Evolutionary conservation across 257 asterid genomes (phyloP), one percentile per base, ranked within the genome.

Genomic region (Nicotiana knightiana): DNA sequence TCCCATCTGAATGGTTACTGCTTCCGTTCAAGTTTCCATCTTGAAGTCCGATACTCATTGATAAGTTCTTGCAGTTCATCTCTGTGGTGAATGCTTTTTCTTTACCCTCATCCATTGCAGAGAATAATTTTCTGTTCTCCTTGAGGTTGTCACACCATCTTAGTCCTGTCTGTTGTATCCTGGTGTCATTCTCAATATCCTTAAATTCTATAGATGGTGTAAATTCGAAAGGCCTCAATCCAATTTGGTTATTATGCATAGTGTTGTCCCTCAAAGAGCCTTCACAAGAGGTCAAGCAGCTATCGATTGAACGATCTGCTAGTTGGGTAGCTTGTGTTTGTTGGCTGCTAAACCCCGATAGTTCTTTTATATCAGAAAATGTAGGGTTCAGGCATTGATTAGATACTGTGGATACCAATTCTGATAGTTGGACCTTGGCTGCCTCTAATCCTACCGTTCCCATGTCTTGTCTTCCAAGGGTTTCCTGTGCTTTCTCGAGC

Each of bases 401-500:
- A 59, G 99, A 93, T 80, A 88, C 95, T 87, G 90, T 92, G 48
- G 97, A 90, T 59, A 89, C 97, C 75, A 92, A 84, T 84, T 93
- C 94, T 43, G 98, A 93, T 79, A 95, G 73, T 86, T 91, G 97
- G 85, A 90, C 90, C 85, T 92, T 92, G 79, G 98, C 95, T 71
- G 94, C 93, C 84, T 95, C 98, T 79, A 92, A 84, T 82, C 92
- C 93, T 58, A 87, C 75, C 51, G 94, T 83, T 81, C 93, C 97
- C 83, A 83, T 37, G 89, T 91, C 89, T 84, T 93, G 97, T 64
- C 87, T 89, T 81, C 94, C 97, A 46, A 95, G 94, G 67, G 97
- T 91, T 77, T 93, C 98, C 71, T 95, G 97, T 76, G 98, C 98
- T 80, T 91, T 92, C 88, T 93, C 99, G 62, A 95, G 94, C 80